These are phyloP conservation scores for Lactuca sativa DNA, from an alignment of 129 eudicot species.

Conservation along the genomic window DNA sequence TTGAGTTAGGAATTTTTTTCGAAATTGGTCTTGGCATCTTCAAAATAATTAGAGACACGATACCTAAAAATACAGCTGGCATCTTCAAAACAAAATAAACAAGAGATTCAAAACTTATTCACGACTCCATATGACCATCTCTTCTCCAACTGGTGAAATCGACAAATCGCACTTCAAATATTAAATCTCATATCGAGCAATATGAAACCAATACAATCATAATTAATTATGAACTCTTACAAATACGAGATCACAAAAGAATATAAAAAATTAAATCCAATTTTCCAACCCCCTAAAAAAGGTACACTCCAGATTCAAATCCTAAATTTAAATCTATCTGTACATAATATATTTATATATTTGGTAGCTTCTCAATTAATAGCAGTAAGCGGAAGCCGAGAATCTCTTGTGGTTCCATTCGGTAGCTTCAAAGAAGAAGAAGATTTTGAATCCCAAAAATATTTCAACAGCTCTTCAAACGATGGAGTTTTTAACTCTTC, in stretches of 20 bases:
- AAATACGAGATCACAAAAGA: constrained; percentile 14
- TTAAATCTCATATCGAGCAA: no score
- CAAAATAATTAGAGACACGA: no score
- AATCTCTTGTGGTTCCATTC: constrained; percentile 67
- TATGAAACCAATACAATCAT: background rate
- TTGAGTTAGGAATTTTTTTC: no score
- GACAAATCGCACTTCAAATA: no score
- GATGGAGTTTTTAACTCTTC: constrained; percentile 89
- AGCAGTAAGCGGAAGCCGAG: constrained; percentile 81
- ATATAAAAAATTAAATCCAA: constrained; percentile 1
- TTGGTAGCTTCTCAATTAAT: constrained; percentile 51
- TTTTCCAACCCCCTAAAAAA: constrained; percentile 3
- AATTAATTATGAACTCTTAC: constrained; percentile 15
- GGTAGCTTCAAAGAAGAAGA: constrained; percentile 54
- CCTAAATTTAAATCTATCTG: constrained; percentile 33
- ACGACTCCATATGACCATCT: no score
- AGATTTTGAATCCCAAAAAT: constrained; percentile 80
- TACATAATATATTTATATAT: constrained; percentile 14
- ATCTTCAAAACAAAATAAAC: no score
- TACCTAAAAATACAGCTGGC: no score
- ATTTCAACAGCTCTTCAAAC: constrained; percentile 74
- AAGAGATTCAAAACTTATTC: no score
- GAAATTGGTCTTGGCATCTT: no score
- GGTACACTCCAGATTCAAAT: constrained; percentile 23
- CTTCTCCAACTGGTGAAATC: no score